A percentile compares a stretch with the other conserved stretches of the same genome.
These are phyloP conservation scores for Fragilariopsis cylindrus DNA, from an alignment of 108 stramenopile genomes.

Conservation along the genomic window DNA sequence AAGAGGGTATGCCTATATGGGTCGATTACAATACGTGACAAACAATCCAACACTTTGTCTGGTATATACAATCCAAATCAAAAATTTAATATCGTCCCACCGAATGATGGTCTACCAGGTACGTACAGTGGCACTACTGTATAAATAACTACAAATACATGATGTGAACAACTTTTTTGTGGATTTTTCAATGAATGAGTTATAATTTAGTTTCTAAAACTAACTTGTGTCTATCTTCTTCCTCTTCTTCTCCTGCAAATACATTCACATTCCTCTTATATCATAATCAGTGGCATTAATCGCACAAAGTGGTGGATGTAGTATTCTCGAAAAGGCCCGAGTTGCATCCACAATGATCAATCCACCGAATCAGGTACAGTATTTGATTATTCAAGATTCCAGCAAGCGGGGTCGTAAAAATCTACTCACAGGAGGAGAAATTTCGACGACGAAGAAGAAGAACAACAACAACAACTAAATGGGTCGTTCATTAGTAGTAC, in stretches of 20 bases:
- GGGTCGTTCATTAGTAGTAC: too few species aligned
- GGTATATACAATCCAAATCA: neutral
- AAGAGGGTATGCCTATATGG: constrained; percentile 48
- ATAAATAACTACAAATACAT: neutral
- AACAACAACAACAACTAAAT: neutral
- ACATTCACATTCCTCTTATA: neutral
- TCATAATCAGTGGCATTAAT: constrained; percentile 39
- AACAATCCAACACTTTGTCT: constrained; percentile 35
- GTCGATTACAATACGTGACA: constrained; percentile 37
- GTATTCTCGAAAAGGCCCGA: constrained; percentile 44
- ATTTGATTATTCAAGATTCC: constrained; percentile 38
- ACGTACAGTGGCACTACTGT: neutral
- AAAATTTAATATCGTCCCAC: constrained; percentile 23
- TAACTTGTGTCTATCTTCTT: constrained; percentile 1
- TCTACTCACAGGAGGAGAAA: neutral
- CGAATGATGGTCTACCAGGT: constrained; percentile 49
- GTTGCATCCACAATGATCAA: constrained; percentile 39
- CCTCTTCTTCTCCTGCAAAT: neutral
- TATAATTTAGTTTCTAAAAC: neutral
- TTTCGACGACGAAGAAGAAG: neutral
- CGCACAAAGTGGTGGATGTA: constrained; percentile 45
- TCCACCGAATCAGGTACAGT: constrained; percentile 37
- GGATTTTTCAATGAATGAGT: neutral
- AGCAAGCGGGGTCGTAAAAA: neutral
- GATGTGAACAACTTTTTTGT: neutral